Evolutionary conservation across 2,329 filamentous ascomycete species (phyloP).

Genomic region (Paradendryphiella salina): DNA sequence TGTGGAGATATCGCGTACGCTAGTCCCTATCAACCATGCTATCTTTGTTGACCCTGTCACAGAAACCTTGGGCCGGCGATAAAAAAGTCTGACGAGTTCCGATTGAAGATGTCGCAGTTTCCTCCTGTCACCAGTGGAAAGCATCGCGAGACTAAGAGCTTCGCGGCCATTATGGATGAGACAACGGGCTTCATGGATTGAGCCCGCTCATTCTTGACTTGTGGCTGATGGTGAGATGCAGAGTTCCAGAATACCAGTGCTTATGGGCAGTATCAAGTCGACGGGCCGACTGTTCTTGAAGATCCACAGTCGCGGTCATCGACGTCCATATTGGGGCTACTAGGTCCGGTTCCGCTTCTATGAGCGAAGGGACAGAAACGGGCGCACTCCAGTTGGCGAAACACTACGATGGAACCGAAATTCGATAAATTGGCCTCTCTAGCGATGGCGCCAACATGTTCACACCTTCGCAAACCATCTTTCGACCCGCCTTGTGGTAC

Average conservation of each 20-base stretch:
- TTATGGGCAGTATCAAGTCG: not conserved
- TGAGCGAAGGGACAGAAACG: no score
- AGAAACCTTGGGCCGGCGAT: slow-evolving; percentile 56
- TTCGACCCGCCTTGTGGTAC: no score
- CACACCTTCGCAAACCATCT: no score
- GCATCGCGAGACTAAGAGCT: slow-evolving; percentile 43
- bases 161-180: slow-evolving; percentile 45
- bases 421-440: no score
- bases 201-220: slow-evolving; percentile 1
- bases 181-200: slow-evolving; percentile 42
- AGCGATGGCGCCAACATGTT: no score
- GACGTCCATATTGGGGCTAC: not conserved
- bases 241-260: not conserved
- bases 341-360: not conserved
- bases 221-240: not conserved
- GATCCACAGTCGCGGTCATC: not conserved
- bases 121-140: slow-evolving; percentile 43
- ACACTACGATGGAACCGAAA: not conserved
- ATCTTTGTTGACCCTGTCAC: not conserved
- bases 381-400: not conserved
- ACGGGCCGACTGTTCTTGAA: not conserved
- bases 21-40: not conserved
- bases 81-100: slow-evolving; percentile 51
- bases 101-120: slow-evolving; percentile 38
- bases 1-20: slow-evolving; percentile 67